Conservation (phyloP, 768 basidiomycete genomes). For the Suillus paluster region DNA sequence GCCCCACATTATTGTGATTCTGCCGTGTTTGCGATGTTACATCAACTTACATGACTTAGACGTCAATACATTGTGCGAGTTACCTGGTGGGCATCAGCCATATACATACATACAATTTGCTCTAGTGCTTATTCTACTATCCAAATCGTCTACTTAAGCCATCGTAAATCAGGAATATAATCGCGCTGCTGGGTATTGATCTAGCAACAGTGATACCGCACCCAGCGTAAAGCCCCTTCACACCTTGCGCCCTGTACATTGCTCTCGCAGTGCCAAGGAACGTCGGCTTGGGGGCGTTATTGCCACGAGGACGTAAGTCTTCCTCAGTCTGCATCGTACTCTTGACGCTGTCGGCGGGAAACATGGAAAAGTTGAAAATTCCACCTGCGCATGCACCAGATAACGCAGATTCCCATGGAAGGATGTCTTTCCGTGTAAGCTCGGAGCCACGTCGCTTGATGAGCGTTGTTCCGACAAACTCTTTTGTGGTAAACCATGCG, state of each 20-base stretch:
- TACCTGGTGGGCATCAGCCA: not conserved
- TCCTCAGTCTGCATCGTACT: conserved; percentile 93
- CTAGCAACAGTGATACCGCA: conserved; percentile 89
- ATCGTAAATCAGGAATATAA: conserved; percentile 94
- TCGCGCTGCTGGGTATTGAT: conserved; percentile 85
- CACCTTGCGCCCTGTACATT: conserved; percentile 76
- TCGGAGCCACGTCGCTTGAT: conserved; percentile 49
- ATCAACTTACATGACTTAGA: not conserved
- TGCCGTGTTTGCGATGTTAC: no score
- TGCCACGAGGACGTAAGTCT: conserved; percentile 68
- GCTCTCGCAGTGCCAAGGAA: conserved; percentile 63
- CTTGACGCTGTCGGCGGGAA: conserved; percentile 96
- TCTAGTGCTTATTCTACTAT: conserved; percentile 18
- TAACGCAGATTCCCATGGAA: conserved; percentile 81
- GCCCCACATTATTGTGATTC: no score
- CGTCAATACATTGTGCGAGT: not conserved
- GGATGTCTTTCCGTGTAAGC: conserved; percentile 51
- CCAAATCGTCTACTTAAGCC: conserved; percentile 63
- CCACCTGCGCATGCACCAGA: conserved; percentile 88
- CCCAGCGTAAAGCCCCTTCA: conserved; percentile 89
- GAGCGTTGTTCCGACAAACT: conserved; percentile 68
- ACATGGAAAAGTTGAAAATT: conserved; percentile 84
- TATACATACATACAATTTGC: not conserved
- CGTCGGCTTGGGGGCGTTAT: conserved; percentile 39
- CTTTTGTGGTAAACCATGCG: conserved; percentile 92